A percentile compares a stretch with the other conserved stretches of the same genome.
phyloP scores from a whole-genome alignment of 805 yeast genomes.

The Jamesozyma hellenica region DNA sequence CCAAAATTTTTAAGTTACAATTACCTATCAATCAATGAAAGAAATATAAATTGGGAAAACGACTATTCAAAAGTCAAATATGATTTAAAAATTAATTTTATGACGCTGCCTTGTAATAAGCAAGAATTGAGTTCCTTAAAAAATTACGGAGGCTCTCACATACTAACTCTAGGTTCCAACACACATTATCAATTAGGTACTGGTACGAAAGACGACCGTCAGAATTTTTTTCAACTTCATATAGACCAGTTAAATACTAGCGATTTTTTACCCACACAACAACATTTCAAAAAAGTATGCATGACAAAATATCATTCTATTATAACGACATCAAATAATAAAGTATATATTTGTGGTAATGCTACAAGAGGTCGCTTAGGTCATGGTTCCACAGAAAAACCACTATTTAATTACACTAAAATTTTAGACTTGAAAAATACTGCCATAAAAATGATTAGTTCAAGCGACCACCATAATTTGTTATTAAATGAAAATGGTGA shows the following conservation, averaged over 20 bases:
- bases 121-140: constrained; percentile 2
- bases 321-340: constrained; percentile 43
- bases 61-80: background rate
- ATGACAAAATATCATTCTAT: constrained; percentile 62
- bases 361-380: constrained; percentile 70
- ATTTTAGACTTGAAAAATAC: constrained; percentile 33
- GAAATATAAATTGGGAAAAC: constrained; percentile 5
- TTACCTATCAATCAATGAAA: background rate
- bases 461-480: constrained; percentile 61
- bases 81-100: constrained; percentile 3
- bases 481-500: constrained; percentile 43
- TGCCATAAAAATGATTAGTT: constrained; percentile 31
- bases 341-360: constrained; percentile 53
- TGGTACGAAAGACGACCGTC: constrained; percentile 49
- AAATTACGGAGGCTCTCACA: constrained; percentile 44
- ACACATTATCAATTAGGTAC: constrained; percentile 54
- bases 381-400: constrained; percentile 32
- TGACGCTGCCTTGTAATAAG: constrained; percentile 3
- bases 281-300: constrained; percentile 36
- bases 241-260: constrained; percentile 21
- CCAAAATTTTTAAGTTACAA: constrained; percentile 7
- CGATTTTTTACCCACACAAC: constrained; percentile 1
- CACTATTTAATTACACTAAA: constrained; percentile 36
- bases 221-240: constrained; percentile 34
- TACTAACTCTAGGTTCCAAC: constrained; percentile 56